These are phyloP conservation scores for Pythium vanterpoolii DNA, from an alignment of 352 stramenopile species.

Conservation along the genomic window DNA sequence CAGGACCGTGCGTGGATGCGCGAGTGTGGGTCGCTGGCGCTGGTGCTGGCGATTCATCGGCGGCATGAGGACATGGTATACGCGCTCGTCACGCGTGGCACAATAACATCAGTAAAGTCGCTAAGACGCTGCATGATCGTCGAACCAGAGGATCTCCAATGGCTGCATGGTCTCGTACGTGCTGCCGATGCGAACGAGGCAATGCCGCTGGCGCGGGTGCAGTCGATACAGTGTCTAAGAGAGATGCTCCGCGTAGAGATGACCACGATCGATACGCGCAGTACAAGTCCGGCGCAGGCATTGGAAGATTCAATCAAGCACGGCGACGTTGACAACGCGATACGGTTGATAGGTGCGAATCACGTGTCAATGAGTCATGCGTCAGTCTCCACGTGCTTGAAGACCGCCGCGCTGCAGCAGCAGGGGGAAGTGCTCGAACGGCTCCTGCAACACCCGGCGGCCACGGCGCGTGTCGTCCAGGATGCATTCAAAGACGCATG, in stretches of 20 bases:
- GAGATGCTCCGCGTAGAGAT: background rate
- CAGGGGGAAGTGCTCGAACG: constrained; percentile 1
- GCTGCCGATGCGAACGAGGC: too few species aligned
- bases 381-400: background rate
- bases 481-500: constrained; percentile 6
- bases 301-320: constrained; percentile 1
- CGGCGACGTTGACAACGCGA: background rate
- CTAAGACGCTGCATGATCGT: background rate
- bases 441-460: background rate
- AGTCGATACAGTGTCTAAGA: background rate
- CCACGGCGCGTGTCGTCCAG: background rate
- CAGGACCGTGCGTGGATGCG: background rate
- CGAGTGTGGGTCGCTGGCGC: background rate
- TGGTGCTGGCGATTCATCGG: background rate
- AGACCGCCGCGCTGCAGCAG: background rate
- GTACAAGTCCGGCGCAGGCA: background rate
- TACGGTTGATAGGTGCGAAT: background rate
- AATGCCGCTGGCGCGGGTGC: too few species aligned
- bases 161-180: too few species aligned
- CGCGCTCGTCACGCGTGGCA: background rate
- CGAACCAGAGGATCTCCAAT: background rate
- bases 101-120: background rate
- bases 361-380: background rate
- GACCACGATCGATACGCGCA: too few species aligned
- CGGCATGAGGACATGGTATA: background rate